Conservation (phyloP, 805 yeast species). For the Teunomyces barrocoloradensis region DNA sequence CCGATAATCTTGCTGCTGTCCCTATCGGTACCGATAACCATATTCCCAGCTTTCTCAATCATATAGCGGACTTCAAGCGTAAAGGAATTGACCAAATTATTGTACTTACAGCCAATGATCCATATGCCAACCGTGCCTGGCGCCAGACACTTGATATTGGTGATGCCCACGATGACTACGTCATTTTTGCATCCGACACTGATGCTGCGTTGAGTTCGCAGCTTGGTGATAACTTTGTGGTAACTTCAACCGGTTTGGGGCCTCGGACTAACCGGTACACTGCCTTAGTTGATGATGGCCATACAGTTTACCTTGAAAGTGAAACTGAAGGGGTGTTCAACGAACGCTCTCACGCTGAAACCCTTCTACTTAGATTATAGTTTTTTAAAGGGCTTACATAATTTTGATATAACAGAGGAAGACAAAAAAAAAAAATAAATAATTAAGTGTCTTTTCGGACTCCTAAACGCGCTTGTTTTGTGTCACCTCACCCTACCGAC, state of each 20-base stretch:
- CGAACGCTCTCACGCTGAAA: slow-evolving; percentile 22
- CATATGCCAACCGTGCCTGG: slow-evolving; percentile 11
- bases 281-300: slow-evolving; percentile 18
- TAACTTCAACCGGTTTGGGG: slow-evolving; percentile 7
- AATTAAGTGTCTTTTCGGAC: not conserved
- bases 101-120: slow-evolving; percentile 12
- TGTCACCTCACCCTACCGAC: slow-evolving; percentile 3
- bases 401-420: not conserved
- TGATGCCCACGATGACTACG: slow-evolving; percentile 11
- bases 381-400: not conserved
- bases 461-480: slow-evolving; percentile 2
- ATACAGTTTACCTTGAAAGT: slow-evolving; percentile 17
- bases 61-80: slow-evolving; percentile 11
- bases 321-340: slow-evolving; percentile 20
- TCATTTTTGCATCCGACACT: slow-evolving; percentile 15
- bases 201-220: slow-evolving; percentile 9
- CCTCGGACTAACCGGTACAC: slow-evolving; percentile 12
- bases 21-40: slow-evolving; percentile 10
- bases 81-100: slow-evolving; percentile 13
- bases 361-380: slow-evolving; percentile 21
- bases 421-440: not conserved
- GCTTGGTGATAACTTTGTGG: slow-evolving; percentile 12
- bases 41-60: slow-evolving; percentile 11
- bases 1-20: slow-evolving; percentile 9
- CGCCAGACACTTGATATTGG: slow-evolving; percentile 9